Evolutionary conservation across 495 filamentous ascomycete genomes (phyloP), one percentile per base, ranked within the genome.

Genomic region (Hypomontagnella monticulosa): DNA sequence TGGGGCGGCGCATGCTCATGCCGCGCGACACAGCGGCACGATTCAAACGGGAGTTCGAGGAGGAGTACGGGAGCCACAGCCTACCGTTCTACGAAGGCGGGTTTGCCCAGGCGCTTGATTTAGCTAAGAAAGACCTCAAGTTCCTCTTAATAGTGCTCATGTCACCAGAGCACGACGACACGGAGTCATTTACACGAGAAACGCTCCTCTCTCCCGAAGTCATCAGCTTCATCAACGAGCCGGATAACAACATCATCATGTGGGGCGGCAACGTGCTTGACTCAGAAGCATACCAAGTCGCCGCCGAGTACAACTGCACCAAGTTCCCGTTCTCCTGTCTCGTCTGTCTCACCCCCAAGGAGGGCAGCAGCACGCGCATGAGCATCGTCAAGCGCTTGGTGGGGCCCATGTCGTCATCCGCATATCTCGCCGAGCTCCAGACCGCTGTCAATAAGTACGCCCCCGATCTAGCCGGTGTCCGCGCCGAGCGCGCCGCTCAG

Each of bases 241-340:
- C 87, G 2, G 77, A 80, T 34, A 90, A 93, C 71, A 89, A 91
- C 63, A 84, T 97, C 38, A 79, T 97, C 2, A 72, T 98, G 3
- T 99, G 95, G 95, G 92, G 87, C 15, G 95, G 96, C 15, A 96
- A 89, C 60, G 89, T 98, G 1, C 87, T 90, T 63, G 95, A 99
- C 70, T 87, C 92, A 4, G 95, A 99, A 75, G 90, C 93, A 4
- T 97, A 96, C 73, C 93, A 97, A 73, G 92, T 97, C 19, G 85
- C 93, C 32, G 85, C 84, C 32, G 89, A 91, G 27, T 85, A 98
- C 54, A 86, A 87, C 67, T 92, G 89, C 74, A 94, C 89, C 66
- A 95, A 95, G 70, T 97, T 93, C 71, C 95, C 95, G 4, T 97
- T 93, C 73, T 88, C 90, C 0, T 92, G 88, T 30, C 79, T 97